A percentile compares a stretch with the other conserved stretches of the same genome.
Evolutionary conservation across 768 basidiomycete genomes (phyloP).

Genomic region (Pisolithus orientalis): DNA sequence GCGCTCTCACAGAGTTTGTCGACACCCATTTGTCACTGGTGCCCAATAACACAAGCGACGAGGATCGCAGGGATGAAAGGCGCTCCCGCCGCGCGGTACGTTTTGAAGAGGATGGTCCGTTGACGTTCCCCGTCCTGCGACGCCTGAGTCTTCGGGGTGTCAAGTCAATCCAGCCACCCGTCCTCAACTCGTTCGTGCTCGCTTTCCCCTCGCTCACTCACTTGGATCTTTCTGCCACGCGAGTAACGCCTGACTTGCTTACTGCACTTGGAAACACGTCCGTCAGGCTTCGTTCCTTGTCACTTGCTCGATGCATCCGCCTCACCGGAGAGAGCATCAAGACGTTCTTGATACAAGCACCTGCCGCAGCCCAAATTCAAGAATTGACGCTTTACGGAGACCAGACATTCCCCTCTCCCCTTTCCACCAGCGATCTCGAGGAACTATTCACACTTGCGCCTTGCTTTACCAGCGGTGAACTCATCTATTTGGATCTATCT

Average conservation of each 20-base stretch:
- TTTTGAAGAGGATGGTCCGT: slow-evolving; percentile 39
- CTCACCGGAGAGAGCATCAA: slow-evolving; percentile 76
- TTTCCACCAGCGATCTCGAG: slow-evolving; percentile 58
- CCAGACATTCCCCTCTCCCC: slow-evolving; percentile 69
- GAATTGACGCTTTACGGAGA: slow-evolving; percentile 92
- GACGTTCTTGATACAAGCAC: slow-evolving; percentile 63
- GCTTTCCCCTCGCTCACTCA: slow-evolving; percentile 85
- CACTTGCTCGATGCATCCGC: slow-evolving; percentile 80
- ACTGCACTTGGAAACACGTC: slow-evolving; percentile 59
- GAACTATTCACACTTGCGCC: slow-evolving; percentile 70
- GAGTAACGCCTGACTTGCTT: slow-evolving; percentile 70
- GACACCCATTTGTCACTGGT: slow-evolving; percentile 48
- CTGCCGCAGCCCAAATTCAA: slow-evolving; percentile 51
- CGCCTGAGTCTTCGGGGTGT: slow-evolving; percentile 80
- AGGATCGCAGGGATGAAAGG: slow-evolving; percentile 23
- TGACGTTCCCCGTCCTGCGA: slow-evolving; percentile 61
- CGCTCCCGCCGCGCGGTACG: slow-evolving; percentile 29
- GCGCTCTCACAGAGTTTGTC: slow-evolving; percentile 81
- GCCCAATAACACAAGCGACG: slow-evolving; percentile 38
- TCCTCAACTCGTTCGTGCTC: slow-evolving; percentile 66
- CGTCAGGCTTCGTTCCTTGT: slow-evolving; percentile 69
- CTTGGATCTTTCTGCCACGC: slow-evolving; percentile 89
- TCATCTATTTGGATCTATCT: slow-evolving; percentile 89
- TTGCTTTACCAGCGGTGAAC: slow-evolving; percentile 65
- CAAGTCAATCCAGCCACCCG: slow-evolving; percentile 65